Conservation (phyloP, 768 basidiomycete genomes). For the Obba rivulosa region DNA sequence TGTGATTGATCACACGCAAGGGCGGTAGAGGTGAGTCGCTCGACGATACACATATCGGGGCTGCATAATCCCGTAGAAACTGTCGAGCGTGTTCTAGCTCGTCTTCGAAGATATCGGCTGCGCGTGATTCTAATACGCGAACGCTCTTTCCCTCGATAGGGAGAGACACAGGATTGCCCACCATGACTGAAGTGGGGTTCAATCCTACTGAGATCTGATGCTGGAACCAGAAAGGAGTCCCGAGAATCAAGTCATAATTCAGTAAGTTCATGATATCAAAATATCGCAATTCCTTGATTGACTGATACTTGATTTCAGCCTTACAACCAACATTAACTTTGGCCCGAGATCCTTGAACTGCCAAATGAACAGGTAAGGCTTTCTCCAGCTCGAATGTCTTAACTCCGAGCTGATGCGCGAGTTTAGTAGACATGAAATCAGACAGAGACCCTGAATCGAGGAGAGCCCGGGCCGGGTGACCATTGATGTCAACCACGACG, state of each 20-base stretch:
- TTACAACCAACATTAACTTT: slow-evolving; percentile 27
- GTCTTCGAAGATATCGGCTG: slow-evolving; percentile 5
- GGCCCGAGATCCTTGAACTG: slow-evolving; percentile 35
- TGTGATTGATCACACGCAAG: slow-evolving; percentile 30
- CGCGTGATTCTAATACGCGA: slow-evolving; percentile 8
- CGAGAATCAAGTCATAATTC: slow-evolving; percentile 25
- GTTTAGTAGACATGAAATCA: slow-evolving; percentile 34
- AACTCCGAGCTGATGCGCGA: slow-evolving; percentile 33
- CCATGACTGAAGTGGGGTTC: slow-evolving; percentile 13
- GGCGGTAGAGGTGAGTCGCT: slow-evolving; percentile 20
- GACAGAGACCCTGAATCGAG: slow-evolving; percentile 34
- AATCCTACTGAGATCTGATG: slow-evolving; percentile 15
- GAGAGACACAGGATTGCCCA: slow-evolving; percentile 10
- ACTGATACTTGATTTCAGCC: slow-evolving; percentile 29
- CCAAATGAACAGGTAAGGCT: slow-evolving; percentile 34
- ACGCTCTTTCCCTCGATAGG: slow-evolving; percentile 11
- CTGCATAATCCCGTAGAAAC: slow-evolving; percentile 13
- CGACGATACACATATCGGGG: slow-evolving; percentile 10
- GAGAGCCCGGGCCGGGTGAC: slow-evolving; percentile 26
- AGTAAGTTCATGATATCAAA: slow-evolving; percentile 26
- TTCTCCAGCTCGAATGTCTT: slow-evolving; percentile 18
- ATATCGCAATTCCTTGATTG: slow-evolving; percentile 20
- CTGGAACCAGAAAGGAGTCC: slow-evolving; percentile 28
- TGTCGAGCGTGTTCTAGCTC: slow-evolving; percentile 13
- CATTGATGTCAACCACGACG: slow-evolving; percentile 28